A percentile compares a stretch with the other conserved stretches of the same genome.
phyloP scores from a whole-genome alignment of 441 rosid genomes.

The Biscutella laevigata region DNA sequence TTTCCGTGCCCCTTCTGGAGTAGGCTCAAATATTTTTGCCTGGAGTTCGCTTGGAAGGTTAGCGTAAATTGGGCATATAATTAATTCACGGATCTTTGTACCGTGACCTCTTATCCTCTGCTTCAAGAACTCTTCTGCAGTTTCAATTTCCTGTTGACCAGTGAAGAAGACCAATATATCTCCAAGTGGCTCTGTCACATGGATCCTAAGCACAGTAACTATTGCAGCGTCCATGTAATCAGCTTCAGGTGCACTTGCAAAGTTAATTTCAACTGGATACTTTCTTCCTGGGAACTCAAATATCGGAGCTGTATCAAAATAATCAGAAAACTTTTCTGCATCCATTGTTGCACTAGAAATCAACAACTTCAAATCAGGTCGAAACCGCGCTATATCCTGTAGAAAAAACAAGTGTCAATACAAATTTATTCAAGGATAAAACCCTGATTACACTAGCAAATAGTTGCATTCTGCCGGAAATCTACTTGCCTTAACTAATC shows the following conservation, averaged over 20 bases:
- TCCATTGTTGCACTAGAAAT: conserved; percentile 99
- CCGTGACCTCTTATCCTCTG: conserved; percentile 83
- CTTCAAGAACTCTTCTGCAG: conserved; percentile 92
- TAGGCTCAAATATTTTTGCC: conserved; percentile 88
- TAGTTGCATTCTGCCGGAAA: background rate
- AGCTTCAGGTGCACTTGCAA: conserved; percentile 90
- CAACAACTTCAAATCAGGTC: conserved; percentile 86
- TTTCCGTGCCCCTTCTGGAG: conserved; percentile 94
- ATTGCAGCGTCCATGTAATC: conserved; percentile 93
- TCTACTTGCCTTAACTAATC: conserved; percentile 73
- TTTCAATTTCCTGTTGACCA: conserved; percentile 97
- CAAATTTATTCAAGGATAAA: background rate
- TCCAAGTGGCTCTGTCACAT: conserved; percentile 73
- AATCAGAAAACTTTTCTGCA: conserved; percentile 93
- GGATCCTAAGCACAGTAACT: conserved; percentile 81
- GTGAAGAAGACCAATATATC: conserved; percentile 88
- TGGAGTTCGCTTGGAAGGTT: conserved; percentile 96
- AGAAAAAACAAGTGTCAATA: conserved; percentile 13
- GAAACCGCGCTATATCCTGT: conserved; percentile 78
- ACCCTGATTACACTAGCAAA: background rate
- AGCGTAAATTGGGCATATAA: conserved; percentile 91
- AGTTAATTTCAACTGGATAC: conserved; percentile 90
- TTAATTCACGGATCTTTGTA: conserved; percentile 81
- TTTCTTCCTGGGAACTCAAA: conserved; percentile 95
- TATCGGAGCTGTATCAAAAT: conserved; percentile 89